Evolutionary conservation across 441 rosid genomes (phyloP).

Genomic region (Populus hybrid): DNA sequence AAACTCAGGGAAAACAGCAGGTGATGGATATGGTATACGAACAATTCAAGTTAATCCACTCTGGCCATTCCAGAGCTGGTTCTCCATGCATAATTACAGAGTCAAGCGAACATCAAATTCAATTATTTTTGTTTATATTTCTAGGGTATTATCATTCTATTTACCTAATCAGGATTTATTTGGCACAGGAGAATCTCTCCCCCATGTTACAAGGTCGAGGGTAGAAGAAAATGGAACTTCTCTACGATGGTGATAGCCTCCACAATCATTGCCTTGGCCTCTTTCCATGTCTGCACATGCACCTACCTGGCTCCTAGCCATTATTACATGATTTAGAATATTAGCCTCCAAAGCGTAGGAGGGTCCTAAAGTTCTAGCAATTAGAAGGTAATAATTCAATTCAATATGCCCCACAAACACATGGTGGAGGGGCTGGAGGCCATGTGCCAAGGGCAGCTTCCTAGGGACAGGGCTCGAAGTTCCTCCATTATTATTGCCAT

Average conservation of each 20-base stretch:
- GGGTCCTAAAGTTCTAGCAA: conserved; percentile 4
- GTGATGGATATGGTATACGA: too few relatives aligned
- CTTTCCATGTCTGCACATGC: conserved; percentile 36
- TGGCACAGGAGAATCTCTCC: conserved; percentile 32
- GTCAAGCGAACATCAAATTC: background rate
- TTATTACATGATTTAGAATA: conserved; percentile 14
- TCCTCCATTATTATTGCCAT: conserved; percentile 13
- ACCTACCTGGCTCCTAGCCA: conserved; percentile 34
- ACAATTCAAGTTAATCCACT: too few relatives aligned
- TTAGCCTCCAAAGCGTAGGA: conserved; percentile 9
- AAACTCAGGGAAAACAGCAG: too few relatives aligned
- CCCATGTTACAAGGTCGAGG: conserved; percentile 24
- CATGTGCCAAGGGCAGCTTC: conserved; percentile 40
- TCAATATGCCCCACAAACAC: conserved; percentile 6
- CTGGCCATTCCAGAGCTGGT: background rate
- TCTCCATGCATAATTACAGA: background rate
- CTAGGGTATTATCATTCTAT: background rate
- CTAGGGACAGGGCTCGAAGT: conserved; percentile 4
- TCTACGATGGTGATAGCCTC: conserved; percentile 17
- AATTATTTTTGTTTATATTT: background rate
- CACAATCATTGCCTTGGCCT: conserved; percentile 30
- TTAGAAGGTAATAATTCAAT: conserved; percentile 27
- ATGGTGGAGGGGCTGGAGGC: conserved; percentile 33
- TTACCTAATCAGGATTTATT: conserved; percentile 8
- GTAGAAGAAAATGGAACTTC: conserved; percentile 25